Base-by-base conservation (phyloP, 2,329 filamentous ascomycete genomes). In the Alternaria brassicicola region DNA sequence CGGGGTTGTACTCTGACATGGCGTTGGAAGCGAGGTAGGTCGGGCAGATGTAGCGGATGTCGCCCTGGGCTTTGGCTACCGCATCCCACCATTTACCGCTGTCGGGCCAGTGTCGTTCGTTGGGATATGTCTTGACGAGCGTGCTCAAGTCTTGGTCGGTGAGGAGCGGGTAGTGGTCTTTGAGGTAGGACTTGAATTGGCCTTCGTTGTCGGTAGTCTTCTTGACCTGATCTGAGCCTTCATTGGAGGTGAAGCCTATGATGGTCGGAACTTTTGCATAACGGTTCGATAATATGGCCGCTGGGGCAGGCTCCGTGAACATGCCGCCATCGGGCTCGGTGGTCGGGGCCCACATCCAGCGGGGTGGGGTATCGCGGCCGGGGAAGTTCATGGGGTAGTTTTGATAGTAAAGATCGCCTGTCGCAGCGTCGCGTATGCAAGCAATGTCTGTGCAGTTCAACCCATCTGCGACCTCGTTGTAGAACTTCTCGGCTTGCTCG, bases 131-230 rank as follows among this genome's bases (percentile, higher is more conserved):
- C 3, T 64, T 59, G 2, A 52, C 66, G 19, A 75, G 65, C 2
- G 65, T 58, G 28, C 63, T 55, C 26, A 83, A 80, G 39, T 81
- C 83, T 55, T 83, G 82, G 66, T 85, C 83, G 3, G 84, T 78
- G 3, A 86, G 78, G 0, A 85, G 73, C 4, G 85, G 79, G 33
- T 83, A 75, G 59, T 75, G 72, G 51, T 75, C 71, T 55, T 70
- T 69, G 31, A 75, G 62, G 59, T 75, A 75, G 42, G 62, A 60
- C 50, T 71, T 74, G 55, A 75, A 71, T 13, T 72, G 72, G 74
- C 75, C 52, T 76, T 81, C 35, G 64, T 71, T 55, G 67, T 82
- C 66, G 58, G 73, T 65, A 30, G 61, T 41, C 69, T 71, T 68
- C 68, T 73, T 64, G 69, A 81, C 68, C 68, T 81, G 47, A 69